Percentiles rank a stretch among this genome's conserved stretches.
These are phyloP conservation scores for Nematodospora anomalae DNA, from an alignment of 1,139 yeast species.

Conservation along the genomic window DNA sequence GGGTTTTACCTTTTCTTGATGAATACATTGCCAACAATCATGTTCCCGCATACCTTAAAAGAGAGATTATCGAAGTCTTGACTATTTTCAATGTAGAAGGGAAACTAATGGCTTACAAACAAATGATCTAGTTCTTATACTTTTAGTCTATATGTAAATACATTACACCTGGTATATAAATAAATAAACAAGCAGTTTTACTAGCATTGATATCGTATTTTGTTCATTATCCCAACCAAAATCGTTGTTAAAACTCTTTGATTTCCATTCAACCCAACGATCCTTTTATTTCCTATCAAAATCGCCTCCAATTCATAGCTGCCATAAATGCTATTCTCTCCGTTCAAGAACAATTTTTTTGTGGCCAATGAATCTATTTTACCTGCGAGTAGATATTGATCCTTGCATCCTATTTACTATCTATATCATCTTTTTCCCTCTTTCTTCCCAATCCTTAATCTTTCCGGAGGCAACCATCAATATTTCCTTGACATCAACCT, in stretches of 20 bases:
- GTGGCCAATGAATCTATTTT: too few relatives aligned
- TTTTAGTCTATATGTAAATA: conserved; percentile 1
- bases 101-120: conserved; percentile 23
- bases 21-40: conserved; percentile 18
- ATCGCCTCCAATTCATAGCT: too few relatives aligned
- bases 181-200: too few relatives aligned
- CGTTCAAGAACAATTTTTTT: too few relatives aligned
- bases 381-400: too few relatives aligned
- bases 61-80: conserved; percentile 19
- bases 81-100: conserved; percentile 27
- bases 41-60: conserved; percentile 12
- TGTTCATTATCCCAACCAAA: too few relatives aligned
- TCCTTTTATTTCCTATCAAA: too few relatives aligned
- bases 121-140: conserved; percentile 14
- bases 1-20: conserved; percentile 42
- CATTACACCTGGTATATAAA: too few relatives aligned
- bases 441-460: conserved; percentile 5
- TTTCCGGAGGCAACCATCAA: background rate
- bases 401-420: too few relatives aligned
- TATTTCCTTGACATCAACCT: background rate
- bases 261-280: too few relatives aligned
- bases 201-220: background rate
- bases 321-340: too few relatives aligned
- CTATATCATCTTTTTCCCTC: conserved; percentile 1
- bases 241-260: too few relatives aligned